phyloP scores from a whole-genome alignment of 345 rosid species.

The Gossypium raimondii region DNA sequence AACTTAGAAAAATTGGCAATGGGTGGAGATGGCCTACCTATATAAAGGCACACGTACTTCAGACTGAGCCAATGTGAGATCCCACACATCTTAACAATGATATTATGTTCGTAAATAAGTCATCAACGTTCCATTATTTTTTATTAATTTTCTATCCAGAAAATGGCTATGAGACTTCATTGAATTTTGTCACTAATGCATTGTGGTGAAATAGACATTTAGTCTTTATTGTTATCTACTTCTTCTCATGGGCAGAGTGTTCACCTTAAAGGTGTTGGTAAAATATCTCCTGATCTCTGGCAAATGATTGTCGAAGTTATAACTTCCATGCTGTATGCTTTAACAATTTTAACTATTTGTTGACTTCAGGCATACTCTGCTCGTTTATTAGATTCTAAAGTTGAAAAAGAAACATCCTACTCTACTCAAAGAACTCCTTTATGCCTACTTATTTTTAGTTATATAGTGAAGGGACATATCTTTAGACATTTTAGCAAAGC shows the following conservation, averaged over 20 bases:
- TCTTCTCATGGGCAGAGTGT: not conserved
- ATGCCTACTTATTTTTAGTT: not conserved
- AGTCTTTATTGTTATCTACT: not conserved
- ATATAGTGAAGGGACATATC: not conserved
- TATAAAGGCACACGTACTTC: not conserved
- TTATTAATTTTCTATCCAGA: not conserved
- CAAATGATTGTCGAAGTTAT: not conserved
- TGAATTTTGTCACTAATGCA: not conserved
- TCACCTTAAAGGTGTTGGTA: not conserved
- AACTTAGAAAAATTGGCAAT: not conserved
- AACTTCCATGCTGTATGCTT: not conserved
- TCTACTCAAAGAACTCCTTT: slow-evolving; percentile 3
- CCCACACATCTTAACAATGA: not conserved
- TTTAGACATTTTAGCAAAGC: not conserved
- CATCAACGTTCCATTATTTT: not conserved
- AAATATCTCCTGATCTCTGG: not conserved
- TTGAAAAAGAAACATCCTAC: not conserved
- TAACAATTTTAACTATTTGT: not conserved
- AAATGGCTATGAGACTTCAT: not conserved
- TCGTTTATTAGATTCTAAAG: not conserved
- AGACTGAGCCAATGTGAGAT: not conserved
- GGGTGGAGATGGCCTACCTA: not conserved
- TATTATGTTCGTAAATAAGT: not conserved
- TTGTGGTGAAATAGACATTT: not conserved
- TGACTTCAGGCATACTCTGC: not conserved